Base-by-base conservation (phyloP, 176 grass and related monocot species). In the Dactylis glomerata region DNA sequence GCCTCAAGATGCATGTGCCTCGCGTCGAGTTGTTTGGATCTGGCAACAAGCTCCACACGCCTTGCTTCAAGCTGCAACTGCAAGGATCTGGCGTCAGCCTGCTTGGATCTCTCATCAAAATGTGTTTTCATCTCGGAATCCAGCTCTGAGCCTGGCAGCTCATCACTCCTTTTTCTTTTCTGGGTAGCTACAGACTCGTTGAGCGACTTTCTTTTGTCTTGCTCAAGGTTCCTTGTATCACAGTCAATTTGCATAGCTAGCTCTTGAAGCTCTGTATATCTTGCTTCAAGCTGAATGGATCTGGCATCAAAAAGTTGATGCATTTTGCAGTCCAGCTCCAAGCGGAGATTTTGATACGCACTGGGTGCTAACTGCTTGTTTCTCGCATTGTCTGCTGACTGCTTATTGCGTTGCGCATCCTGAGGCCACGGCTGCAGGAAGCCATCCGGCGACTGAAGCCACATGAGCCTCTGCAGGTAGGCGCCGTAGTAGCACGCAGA, bases 161-260 rank as follows among this genome's bases (percentile, higher is more conserved):
- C 65, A n/a, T 40, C 20, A 19, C n/a, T 40, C 6, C 1, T 10
- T 68, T n/a, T 40, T n/a, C 34, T n/a, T 68, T 40, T 22, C 85
- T 83, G 82, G 32, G 75, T 56, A 17, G 86, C 58, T 17, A 89
- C 27, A 55, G 78, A 65, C 38, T 83, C 63, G 34, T 92, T 89
- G 33, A 83, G 79, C 5, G 64, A 73, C 34, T 36, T 83, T 55
- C 86, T 83, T 1, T 68, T 68, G 33, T 37, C 64, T 68, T 3
- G 19, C 33, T 37, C 19, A 37, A 68, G 64, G 19, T 22, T 68
- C 32, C 33, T 68, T 37, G 8, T 68, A 36, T 68, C 16, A 20
- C 3, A 17, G 7, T 20, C 63, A 34, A 36, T 66, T 10, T 20
- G 63, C 16, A 31, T 20, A 22, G 63, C 31, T 66, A 66, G 63